Percentiles rank a stretch among this genome's conserved stretches.
Evolutionary conservation across 2,329 filamentous ascomycete species (phyloP).

Genomic region (Colletotrichum spaethianum): DNA sequence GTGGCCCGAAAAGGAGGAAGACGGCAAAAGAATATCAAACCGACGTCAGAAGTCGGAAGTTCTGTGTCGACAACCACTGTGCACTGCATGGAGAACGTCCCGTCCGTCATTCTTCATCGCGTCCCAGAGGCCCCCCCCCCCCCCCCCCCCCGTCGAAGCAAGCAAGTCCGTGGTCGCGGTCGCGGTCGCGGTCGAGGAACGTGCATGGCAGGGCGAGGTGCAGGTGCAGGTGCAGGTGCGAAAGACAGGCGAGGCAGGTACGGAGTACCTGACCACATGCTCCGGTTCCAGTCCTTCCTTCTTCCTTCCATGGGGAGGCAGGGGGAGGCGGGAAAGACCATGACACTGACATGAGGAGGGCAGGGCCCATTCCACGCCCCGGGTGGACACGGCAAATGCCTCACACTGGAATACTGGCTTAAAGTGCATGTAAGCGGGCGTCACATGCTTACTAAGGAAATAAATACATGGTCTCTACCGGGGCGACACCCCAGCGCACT

Average conservation of each 20-base stretch:
- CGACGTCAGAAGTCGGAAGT: neutral
- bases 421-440: slow-evolving; percentile 6
- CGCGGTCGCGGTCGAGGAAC: neutral
- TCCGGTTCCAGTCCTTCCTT: slow-evolving; percentile 22
- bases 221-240: slow-evolving; percentile 12
- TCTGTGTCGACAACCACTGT: neutral
- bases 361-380: neutral
- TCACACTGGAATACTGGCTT: slow-evolving; percentile 8
- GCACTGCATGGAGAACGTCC: neutral
- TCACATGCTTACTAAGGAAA: slow-evolving; percentile 22
- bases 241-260: slow-evolving; percentile 1
- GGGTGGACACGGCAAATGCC: slow-evolving; percentile 8
- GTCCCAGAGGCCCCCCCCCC: neutral
- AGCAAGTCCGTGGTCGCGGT: neutral
- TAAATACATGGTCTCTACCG: neutral
- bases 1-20: neutral
- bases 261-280: slow-evolving; percentile 9
- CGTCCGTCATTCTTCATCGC: slow-evolving; percentile 21
- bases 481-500: neutral
- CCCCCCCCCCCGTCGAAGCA: neutral
- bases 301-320: slow-evolving; percentile 24
- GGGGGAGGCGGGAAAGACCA: slow-evolving; percentile 1
- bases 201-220: slow-evolving; percentile 26
- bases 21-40: neutral
- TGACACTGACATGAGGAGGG: slow-evolving; percentile 6